Conservation (phyloP, 208 protist genomes). For the Acanthamoeba culbertsoni region DNA sequence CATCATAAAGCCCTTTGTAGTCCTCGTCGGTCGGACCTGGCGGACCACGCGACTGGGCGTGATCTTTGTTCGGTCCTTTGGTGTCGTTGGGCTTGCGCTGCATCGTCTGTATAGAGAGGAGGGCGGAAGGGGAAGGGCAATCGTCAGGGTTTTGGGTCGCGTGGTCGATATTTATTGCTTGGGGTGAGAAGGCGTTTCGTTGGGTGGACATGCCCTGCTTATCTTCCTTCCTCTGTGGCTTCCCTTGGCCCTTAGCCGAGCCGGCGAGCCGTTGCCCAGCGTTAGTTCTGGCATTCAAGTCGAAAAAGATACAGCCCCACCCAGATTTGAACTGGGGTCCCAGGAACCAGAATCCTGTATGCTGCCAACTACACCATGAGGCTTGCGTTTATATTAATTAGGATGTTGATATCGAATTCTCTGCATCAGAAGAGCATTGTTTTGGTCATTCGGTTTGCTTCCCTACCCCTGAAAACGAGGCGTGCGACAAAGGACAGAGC, state of each 20-base stretch:
- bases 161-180: too few species aligned
- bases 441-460: too few species aligned
- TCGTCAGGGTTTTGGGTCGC: too few species aligned
- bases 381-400: not conserved
- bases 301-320: not conserved
- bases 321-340: slow-evolving; percentile 4
- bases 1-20: not conserved
- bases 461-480: too few species aligned
- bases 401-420: not conserved
- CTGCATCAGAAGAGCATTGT: too few species aligned
- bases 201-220: not conserved
- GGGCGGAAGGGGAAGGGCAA: too few species aligned
- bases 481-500: too few species aligned
- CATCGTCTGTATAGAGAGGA: too few species aligned
- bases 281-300: too few species aligned
- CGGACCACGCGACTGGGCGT: not conserved
- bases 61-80: not conserved
- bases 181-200: not conserved
- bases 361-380: slow-evolving; percentile 4
- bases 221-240: not conserved
- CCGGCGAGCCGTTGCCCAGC: too few species aligned
- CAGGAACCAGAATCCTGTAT: not conserved
- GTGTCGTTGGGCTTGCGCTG: not conserved
- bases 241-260: too few species aligned
- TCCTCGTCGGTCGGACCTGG: not conserved